Base-by-base conservation (phyloP, 2,329 filamentous ascomycete genomes). In the Fusarium annulatum region DNA sequence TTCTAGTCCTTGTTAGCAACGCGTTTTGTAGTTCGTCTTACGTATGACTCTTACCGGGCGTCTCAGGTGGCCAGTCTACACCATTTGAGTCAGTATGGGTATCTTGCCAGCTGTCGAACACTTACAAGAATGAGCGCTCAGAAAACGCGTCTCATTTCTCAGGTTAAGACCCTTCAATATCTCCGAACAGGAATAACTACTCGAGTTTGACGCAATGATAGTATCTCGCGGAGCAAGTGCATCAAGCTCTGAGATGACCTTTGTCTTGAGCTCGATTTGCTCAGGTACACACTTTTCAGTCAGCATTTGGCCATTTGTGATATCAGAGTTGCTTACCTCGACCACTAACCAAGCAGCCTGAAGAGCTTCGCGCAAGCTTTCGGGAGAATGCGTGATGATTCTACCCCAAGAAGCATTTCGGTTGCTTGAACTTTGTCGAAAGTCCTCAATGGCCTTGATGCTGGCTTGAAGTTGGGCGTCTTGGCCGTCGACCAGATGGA, bases 181-280 rank as follows among this genome's bases (percentile, higher is more conserved):
- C 56, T 86, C 84, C 0, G 78, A 77, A 26, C 83, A 85, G 11
- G 81, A 81, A 69, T 85, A 86, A 57, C 84, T 86, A 64, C 84
- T 86, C 2, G 85, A 86, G 59, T 87, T 87, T 1, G 84, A 85
- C 1, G 83, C 85, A 49, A 87, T 81, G 10, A 86, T 83, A 0
- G 81, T 81, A 2, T 81, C 78, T 1, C 76, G 64, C 1, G 77
- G 73, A 1, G 84, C 80, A 4, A 82, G 52, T 2, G 77, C 64
- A 69, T 86, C 85, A 5, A 87, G 76, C 28, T 85, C 73, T 1
- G 67, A 48, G 30, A 87, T 81, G 9, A 85, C 76, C 5, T 78
- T 72, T 51, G 77, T 80, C 69, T 87, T 87, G n/a, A 86, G 73
- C 1, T 76, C 46, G 12, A 86, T 73, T 33, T 79, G 78, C 67